Evolutionary conservation across 75 land plant species (phyloP).

Genomic region (Adiantum capillusveneris): DNA sequence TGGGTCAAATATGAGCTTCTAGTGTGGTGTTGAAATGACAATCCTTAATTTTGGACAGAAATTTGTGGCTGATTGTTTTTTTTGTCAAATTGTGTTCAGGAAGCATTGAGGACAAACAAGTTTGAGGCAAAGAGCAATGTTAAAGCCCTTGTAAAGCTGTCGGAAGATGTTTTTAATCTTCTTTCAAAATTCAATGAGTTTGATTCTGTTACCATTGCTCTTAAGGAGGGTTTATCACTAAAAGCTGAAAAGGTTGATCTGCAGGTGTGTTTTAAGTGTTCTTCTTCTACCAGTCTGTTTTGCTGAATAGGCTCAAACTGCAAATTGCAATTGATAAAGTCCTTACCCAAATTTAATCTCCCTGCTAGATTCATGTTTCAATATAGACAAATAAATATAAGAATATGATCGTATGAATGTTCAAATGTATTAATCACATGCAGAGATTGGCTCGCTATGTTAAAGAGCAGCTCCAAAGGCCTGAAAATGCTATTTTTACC

Average conservation of each 20-base stretch:
- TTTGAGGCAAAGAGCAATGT: conserved; percentile 31
- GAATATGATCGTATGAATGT: too few relatives aligned
- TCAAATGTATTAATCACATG: too few relatives aligned
- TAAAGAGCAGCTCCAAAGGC: conserved; percentile 20
- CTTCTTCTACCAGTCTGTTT: too few relatives aligned
- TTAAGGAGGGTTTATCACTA: conserved; percentile 5
- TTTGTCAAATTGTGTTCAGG: conserved; percentile 15
- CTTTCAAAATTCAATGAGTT: conserved; percentile 12
- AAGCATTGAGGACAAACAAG: conserved; percentile 28
- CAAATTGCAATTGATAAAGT: too few relatives aligned
- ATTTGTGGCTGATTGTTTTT: too few relatives aligned
- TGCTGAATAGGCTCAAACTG: too few relatives aligned
- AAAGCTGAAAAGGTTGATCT: conserved; percentile 32
- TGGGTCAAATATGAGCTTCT: too few relatives aligned
- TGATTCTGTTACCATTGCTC: conserved; percentile 3
- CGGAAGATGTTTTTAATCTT: conserved; percentile 20
- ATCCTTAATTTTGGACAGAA: too few relatives aligned
- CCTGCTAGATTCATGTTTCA: too few relatives aligned
- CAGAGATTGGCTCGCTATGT: conserved; percentile 22
- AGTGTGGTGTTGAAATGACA: too few relatives aligned
- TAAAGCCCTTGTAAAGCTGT: conserved; percentile 10
- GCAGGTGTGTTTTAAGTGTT: conserved; percentile 5
- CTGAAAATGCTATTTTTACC: conserved; percentile 32
- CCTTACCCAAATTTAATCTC: too few relatives aligned
- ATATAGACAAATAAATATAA: too few relatives aligned